Evolutionary conservation across 805 yeast genomes (phyloP), one percentile per base, ranked within the genome.

Genomic region (Tetrapisispora phaffii): DNA sequence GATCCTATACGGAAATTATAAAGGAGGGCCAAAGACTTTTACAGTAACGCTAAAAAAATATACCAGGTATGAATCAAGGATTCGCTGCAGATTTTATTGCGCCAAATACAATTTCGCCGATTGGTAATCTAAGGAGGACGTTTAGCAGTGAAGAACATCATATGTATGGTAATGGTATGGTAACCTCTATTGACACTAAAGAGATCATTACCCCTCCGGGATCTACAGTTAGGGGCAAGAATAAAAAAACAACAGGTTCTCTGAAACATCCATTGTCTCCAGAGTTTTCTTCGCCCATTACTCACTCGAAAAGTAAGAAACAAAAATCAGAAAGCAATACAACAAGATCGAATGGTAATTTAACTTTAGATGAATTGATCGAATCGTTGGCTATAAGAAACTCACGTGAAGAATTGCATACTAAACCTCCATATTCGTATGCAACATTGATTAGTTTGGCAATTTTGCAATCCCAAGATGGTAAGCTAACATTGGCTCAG

Each of bases 371-470:
- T 31, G 65, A 62, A 34, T 50, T 60, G 21, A 41, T 62, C 33
- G 52, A 52, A 22, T 55, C 62, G 5, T 48, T 61, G 34, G 52
- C 51, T 22, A 50, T 40, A 15, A 51, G 60, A 41, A 46, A 48
- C 22, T n/a, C 42, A n/a, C 44, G 42, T 20, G 55, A 50, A 16
- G 55, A 52, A 24, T 37, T 48, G 28, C 24, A 46, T 20, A 51
- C 60, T 12, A 90, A 93, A 63, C 98, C 98, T 1, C 96, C 96
- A 0, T 89, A 80, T 62, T 86, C 96, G 6, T 90, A 90, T 60
- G 98, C 98, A 3, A 82, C 88, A 43, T 72, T 90, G 48, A 90
- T 90, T 50, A 50, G 56, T 43, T 41, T 55, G 33, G 51, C 58
- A 8, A 53, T 53, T 17, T 44, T 55, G 37, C 57, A 55, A 45